These are phyloP conservation scores for Fusarium pseudograminearum DNA, from an alignment of 2,329 filamentous ascomycete genomes.

Conservation along the genomic window DNA sequence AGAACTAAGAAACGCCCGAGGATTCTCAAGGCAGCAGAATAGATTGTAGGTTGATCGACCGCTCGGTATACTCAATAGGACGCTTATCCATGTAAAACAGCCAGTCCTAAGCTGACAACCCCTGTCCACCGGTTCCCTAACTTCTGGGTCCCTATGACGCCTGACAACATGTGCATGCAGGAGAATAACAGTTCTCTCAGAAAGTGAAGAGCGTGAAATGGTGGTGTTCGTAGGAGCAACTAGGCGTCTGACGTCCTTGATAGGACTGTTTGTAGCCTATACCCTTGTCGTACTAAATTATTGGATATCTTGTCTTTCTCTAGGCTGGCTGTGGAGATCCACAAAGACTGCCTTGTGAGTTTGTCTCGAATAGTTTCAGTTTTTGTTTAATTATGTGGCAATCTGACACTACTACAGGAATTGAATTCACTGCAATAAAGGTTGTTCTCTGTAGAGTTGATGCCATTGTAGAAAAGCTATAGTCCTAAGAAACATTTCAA, in stretches of 20 bases:
- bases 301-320: constrained; percentile 17
- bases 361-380: constrained; percentile 3
- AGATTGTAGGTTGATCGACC: constrained; percentile 20
- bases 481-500: not conserved
- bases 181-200: not conserved
- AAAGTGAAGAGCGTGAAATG: constrained; percentile 11
- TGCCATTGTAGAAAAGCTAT: not conserved
- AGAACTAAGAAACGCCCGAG: constrained; percentile 14
- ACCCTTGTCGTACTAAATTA: constrained; percentile 11
- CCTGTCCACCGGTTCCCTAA: constrained; percentile 12
- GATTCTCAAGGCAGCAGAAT: constrained; percentile 29
- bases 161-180: constrained; percentile 5
- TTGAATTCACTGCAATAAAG: not conserved
- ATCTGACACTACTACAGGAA: not conserved
- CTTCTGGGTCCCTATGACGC: constrained; percentile 25
- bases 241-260: constrained; percentile 15
- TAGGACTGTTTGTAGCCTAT: constrained; percentile 17
- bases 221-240: constrained; percentile 27
- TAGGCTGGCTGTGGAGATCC: constrained; percentile 22
- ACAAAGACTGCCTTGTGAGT: constrained; percentile 31
- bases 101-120: constrained; percentile 15
- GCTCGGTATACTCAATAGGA: constrained; percentile 13
- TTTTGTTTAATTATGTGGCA: not conserved
- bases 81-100: constrained; percentile 3
- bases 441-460: not conserved